Conservation (phyloP, 306 rosid species). For the Medicago ruthenica region DNA sequence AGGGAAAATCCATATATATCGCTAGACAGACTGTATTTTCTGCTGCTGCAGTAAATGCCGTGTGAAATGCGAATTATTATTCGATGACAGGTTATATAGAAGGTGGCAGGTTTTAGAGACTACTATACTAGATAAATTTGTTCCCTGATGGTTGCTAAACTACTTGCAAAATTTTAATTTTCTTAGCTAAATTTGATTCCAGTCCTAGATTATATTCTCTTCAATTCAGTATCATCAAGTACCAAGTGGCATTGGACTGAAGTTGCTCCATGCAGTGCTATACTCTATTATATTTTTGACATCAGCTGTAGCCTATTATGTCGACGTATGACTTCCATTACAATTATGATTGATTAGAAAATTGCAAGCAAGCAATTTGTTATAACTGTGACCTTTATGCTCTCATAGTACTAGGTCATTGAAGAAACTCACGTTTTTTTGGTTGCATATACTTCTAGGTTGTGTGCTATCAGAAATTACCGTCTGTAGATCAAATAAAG, state of each 20-base stretch:
- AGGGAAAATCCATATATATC: slow-evolving; percentile 4
- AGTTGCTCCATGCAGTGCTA: background rate
- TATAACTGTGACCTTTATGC: background rate
- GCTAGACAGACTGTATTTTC: slow-evolving; percentile 17
- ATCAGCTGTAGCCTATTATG: slow-evolving; percentile 11
- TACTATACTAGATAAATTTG: slow-evolving; percentile 3
- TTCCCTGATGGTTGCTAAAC: slow-evolving; percentile 6
- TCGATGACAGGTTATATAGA: slow-evolving; percentile 20
- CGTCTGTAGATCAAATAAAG: slow-evolving; percentile 91
- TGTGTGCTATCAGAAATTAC: slow-evolving; percentile 79
- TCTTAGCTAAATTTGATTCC: slow-evolving; percentile 31
- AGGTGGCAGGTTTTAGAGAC: background rate
- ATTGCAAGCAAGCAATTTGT: slow-evolving; percentile 17
- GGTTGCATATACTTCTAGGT: slow-evolving; percentile 58
- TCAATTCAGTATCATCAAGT: slow-evolving; percentile 24
- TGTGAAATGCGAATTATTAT: background rate
- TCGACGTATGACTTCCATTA: slow-evolving; percentile 21
- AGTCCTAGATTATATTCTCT: slow-evolving; percentile 1
- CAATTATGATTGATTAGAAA: slow-evolving; percentile 25
- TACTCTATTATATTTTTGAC: slow-evolving; percentile 2
- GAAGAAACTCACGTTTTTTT: slow-evolving; percentile 23
- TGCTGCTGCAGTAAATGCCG: background rate
- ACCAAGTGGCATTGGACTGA: slow-evolving; percentile 21
- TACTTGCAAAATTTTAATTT: background rate
- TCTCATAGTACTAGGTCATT: slow-evolving; percentile 29